Evolutionary conservation across 495 filamentous ascomycete genomes (phyloP).

Genomic region (Aspergillus kassunensis): DNA sequence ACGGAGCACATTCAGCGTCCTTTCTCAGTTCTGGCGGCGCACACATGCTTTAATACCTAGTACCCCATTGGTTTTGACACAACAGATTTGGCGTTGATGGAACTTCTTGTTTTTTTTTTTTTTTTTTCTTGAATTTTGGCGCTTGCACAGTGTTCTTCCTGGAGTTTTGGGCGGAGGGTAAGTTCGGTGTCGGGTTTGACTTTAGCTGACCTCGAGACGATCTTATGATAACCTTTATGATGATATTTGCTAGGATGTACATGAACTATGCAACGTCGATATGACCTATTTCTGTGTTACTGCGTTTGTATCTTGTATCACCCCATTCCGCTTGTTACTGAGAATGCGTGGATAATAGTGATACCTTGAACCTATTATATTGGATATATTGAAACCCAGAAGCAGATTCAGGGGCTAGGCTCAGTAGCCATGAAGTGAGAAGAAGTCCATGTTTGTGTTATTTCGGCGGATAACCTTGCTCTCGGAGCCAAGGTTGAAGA

Average conservation of each 20-base stretch:
- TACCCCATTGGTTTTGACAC: constrained; percentile 6
- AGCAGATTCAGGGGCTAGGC: no score
- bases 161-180: constrained; percentile 31
- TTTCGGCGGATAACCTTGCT: constrained; percentile 2
- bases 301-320: constrained; percentile 5
- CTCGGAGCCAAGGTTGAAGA: not conserved
- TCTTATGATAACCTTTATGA: constrained; percentile 43
- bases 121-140: constrained; percentile 18
- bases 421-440: no score
- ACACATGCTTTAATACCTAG: constrained; percentile 3
- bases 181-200: constrained; percentile 26
- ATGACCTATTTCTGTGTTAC: constrained; percentile 22
- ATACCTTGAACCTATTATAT: no score
- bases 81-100: constrained; percentile 6
- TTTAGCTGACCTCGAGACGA: constrained; percentile 31
- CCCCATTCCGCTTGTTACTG: constrained; percentile 7
- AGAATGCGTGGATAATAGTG: not conserved
- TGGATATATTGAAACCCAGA: not conserved
- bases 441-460: constrained; percentile 16
- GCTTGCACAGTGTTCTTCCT: constrained; percentile 20
- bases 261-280: constrained; percentile 42
- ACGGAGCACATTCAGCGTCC: not conserved
- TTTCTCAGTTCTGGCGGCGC: constrained; percentile 3
- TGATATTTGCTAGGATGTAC: constrained; percentile 42
- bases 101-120: constrained; percentile 11